These are phyloP conservation scores for Alternaria brassicicola DNA, from an alignment of 2,329 filamentous ascomycete genomes.

Conservation along the genomic window DNA sequence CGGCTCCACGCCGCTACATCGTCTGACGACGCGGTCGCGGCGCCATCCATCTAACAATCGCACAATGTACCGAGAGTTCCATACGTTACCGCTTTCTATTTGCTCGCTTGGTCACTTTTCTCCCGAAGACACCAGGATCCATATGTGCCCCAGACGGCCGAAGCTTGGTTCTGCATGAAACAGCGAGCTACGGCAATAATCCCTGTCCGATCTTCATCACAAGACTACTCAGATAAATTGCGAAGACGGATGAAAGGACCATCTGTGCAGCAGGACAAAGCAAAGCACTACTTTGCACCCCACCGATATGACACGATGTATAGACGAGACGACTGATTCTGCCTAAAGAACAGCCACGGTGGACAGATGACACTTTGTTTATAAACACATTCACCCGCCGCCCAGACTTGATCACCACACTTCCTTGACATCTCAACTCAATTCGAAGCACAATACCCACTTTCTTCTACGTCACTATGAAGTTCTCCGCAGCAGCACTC, in stretches of 20 bases:
- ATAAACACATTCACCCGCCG: constrained; percentile 24
- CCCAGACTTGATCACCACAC: constrained; percentile 18
- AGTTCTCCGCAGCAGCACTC: constrained; percentile 39
- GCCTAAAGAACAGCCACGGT: constrained; percentile 35
- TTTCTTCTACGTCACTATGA: constrained; percentile 30
- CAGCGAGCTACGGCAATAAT: constrained; percentile 25
- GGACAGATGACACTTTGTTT: constrained; percentile 13
- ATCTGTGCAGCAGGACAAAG: constrained; percentile 15
- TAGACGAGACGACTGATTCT: constrained; percentile 33
- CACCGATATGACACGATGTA: constrained; percentile 29
- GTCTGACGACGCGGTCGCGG: constrained; percentile 16
- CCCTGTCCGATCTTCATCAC: constrained; percentile 35
- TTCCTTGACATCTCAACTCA: constrained; percentile 15
- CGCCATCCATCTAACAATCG: constrained; percentile 10
- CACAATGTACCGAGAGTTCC: constrained; percentile 15
- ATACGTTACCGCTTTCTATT: constrained; percentile 19
- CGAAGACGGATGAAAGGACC: constrained; percentile 44
- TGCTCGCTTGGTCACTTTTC: constrained; percentile 26
- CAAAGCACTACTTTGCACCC: constrained; percentile 28
- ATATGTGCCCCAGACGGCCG: constrained; percentile 44
- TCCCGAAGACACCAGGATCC: constrained; percentile 21
- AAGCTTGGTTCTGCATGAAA: constrained; percentile 28
- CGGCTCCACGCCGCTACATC: constrained; percentile 15
- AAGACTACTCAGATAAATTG: constrained; percentile 37
- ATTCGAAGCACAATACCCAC: constrained; percentile 1